Conservation (phyloP, 2,329 filamentous ascomycete species). For the Penicillium vulpinum region DNA sequence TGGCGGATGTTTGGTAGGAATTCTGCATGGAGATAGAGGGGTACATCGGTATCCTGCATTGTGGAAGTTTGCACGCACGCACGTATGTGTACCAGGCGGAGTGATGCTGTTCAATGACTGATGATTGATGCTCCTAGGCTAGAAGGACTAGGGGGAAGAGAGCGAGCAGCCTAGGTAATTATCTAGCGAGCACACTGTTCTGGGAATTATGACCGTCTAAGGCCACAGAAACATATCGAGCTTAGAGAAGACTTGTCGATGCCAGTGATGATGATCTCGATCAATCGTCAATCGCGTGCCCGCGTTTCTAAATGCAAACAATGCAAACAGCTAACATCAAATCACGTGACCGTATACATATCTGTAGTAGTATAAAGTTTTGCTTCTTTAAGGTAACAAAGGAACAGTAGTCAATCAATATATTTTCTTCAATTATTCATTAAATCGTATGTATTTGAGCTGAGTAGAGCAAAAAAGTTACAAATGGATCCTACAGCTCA, state of each 20-base stretch:
- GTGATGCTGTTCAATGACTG: not conserved
- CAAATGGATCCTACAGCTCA: not conserved
- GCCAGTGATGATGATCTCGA: not conserved
- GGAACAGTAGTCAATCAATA: not conserved
- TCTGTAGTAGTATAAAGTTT: too few relatives aligned
- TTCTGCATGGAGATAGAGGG: conserved; percentile 57
- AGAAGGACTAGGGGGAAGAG: not conserved
- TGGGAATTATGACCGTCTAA: not conserved
- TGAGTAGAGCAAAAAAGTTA: not conserved
- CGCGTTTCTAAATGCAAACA: conserved; percentile 5
- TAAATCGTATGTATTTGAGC: not conserved
- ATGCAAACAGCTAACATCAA: too few relatives aligned
- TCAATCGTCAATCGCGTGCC: not conserved
- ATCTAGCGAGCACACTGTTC: not conserved
- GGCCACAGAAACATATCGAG: not conserved
- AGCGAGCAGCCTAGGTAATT: not conserved
- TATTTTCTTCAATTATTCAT: not conserved
- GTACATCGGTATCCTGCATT: conserved; percentile 10
- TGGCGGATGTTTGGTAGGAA: conserved; percentile 62
- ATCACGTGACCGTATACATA: not conserved
- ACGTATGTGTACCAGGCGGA: not conserved
- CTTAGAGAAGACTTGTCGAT: not conserved
- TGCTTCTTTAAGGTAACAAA: not conserved
- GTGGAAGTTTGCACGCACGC: not conserved
- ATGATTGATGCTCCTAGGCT: not conserved